Evolutionary conservation across 257 asterid species (phyloP), one percentile per base, ranked within the genome.

Genomic region (Petrea volubilis): DNA sequence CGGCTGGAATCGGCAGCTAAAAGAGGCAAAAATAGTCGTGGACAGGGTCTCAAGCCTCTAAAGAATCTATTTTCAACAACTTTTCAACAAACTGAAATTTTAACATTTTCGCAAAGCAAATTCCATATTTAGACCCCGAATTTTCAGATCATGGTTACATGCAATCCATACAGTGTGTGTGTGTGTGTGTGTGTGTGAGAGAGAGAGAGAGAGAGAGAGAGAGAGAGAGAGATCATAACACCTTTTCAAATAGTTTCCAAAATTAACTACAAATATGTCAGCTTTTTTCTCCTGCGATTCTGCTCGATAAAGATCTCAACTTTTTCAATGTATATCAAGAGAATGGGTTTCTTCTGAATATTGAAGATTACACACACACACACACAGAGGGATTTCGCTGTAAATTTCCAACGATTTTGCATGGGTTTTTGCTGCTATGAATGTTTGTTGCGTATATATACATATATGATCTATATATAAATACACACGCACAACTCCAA

Each of bases 1-100:
- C 76, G 79, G 78, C 77, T 77, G 52, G 7, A 72, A 64, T 20
- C 56, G 65, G 23, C 72, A 67, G 3, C 7, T 2, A 33, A 2
- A 29, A n/a, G 6, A 24, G 60, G 29, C 70, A 65, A 28, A 60
- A 75, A 68, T 61, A 74, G 68, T 21, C 52, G 24, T 17, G 14
- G 56, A 61, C 28, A 50, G 40, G 38, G 67, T 73, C 31, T 6
- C 38, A 66, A 57, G 33, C 79, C 63, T 67, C 79, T 56, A 27
- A 74, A 43, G 11, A 67, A 47, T 15, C 43, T 38, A 38, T 3
- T 2, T 0, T 47, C 29, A 59, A 29, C 36, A 38, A 53, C 18
- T 29, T 31, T 51, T 50, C 21, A 20, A 47, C 12, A 34, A 62
- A 50, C 33, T 1, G 7, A 61, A 71, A 33, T 60, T 15, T n/a